Conservation (phyloP, 108 stramenopile genomes). For the Cyclotella sp. region DNA sequence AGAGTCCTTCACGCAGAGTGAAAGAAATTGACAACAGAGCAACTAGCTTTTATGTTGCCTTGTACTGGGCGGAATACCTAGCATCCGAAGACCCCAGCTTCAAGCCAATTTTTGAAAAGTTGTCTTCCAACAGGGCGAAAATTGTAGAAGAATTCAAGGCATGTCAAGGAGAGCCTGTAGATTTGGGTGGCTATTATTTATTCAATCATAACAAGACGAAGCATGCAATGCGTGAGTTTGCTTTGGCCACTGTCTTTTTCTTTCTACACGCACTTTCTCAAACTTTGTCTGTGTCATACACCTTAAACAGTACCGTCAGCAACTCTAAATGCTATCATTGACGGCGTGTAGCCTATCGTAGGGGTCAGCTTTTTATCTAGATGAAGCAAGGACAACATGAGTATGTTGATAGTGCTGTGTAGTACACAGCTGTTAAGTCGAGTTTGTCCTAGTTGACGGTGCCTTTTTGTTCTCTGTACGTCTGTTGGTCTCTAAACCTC, state of each 20-base stretch:
- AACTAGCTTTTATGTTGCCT: constrained; percentile 89
- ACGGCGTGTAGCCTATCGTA: constrained; percentile 15
- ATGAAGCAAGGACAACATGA: too few relatives aligned
- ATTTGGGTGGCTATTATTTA: constrained; percentile 92
- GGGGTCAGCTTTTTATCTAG: too few relatives aligned
- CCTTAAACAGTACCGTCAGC: constrained; percentile 58
- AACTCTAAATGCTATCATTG: constrained; percentile 79
- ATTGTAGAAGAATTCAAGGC: constrained; percentile 91
- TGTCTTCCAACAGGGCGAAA: constrained; percentile 67
- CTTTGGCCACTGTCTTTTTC: neutral
- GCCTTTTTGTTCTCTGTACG: too few relatives aligned
- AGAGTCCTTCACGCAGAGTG: constrained; percentile 86
- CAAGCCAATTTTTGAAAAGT: constrained; percentile 76
- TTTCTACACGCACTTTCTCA: neutral
- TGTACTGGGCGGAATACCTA: constrained; percentile 95
- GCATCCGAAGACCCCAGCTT: constrained; percentile 80
- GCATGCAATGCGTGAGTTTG: constrained; percentile 69
- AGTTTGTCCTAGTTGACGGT: neutral
- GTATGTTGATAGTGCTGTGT: neutral
- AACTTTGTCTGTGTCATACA: neutral
- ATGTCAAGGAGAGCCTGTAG: constrained; percentile 85
- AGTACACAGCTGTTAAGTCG: neutral
- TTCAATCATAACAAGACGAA: constrained; percentile 76
- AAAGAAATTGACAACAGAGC: constrained; percentile 96
- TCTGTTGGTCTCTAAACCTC: too few relatives aligned